Base-by-base conservation (phyloP, 371 early-diverging fungal genomes). In the Mortierella sp. region DNA sequence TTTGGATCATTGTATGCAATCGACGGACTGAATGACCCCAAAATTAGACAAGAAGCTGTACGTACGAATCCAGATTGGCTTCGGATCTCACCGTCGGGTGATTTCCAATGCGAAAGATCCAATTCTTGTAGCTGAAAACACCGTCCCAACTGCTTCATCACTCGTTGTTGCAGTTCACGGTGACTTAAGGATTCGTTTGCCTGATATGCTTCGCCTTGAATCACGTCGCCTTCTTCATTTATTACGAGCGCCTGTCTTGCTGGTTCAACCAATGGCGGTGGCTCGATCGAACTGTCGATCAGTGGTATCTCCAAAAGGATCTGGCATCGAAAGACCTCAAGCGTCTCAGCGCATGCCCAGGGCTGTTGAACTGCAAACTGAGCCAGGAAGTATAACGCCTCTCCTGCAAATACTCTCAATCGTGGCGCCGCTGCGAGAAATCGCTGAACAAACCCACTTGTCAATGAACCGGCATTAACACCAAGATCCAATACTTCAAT, bases 291-390 rank as follows among this genome's bases (percentile, higher is more conserved):
- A 24, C 43, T 5, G 43, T 40, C 39, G 24, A 62, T 11, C n/a
- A 11, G 14, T 2, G 62, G 62, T 43, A 62, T 39, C 43, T 62
- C 62, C n/a, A 62, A 62, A 20, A 62, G 24, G 43, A 62, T 62
- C 22, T 62, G 62, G 40, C 62, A 62, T 24, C 45, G 62, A 5
- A 62, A 40, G 4, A 62, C 62, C 43, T 62, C 62, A 22, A 62
- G 40, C 6, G 39, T 62, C n/a, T 62, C 43, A 43, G 45, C 1
- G 26, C 62, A 62, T 9, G 24, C 24, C 62, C 62, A 62, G 20
- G 45, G 43, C n/a, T 5, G 22, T 24, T n/a, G 62, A 22, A 8
- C 9, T 43, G 26, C 22, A 24, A 8, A 62, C 45, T 14, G 40
- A 18, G 62, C 62, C 6, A 62, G 28, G 24, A 43, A 62, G 45